Evolutionary conservation across 1,284 basidiomycete genomes (phyloP).

Genomic region (Takashimella koratensis): DNA sequence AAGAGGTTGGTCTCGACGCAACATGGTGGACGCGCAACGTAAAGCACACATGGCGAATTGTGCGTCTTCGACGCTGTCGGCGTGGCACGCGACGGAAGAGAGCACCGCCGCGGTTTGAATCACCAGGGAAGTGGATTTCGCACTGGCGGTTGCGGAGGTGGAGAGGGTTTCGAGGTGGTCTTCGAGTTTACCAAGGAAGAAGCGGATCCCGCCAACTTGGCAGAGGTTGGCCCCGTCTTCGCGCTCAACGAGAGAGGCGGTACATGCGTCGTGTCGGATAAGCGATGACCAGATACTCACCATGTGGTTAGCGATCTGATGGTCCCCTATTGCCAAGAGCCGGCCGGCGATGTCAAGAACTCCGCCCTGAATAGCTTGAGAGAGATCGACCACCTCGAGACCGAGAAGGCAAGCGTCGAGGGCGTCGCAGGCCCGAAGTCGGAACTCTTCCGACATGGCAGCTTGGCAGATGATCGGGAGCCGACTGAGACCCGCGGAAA

Average conservation of each 20-base stretch:
- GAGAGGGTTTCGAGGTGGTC: constrained; percentile 6
- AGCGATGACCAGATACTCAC: constrained; percentile 36
- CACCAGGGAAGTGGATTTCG: constrained; percentile 4
- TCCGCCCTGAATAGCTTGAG: constrained; percentile 31
- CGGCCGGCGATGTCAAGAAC: constrained; percentile 27
- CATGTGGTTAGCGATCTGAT: constrained; percentile 12
- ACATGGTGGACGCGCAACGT: constrained; percentile 19
- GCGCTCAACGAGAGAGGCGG: constrained; percentile 13
- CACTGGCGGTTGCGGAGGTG: not conserved
- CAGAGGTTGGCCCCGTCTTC: constrained; percentile 12
- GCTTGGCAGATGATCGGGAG: constrained; percentile 38
- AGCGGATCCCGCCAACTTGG: constrained; percentile 15
- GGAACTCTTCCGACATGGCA: constrained; percentile 14
- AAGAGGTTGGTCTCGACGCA: constrained; percentile 13
- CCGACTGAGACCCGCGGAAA: constrained; percentile 17
- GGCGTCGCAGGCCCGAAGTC: constrained; percentile 21
- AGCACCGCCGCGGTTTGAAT: constrained; percentile 29
- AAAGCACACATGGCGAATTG: constrained; percentile 21
- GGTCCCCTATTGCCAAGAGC: constrained; percentile 20
- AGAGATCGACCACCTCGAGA: constrained; percentile 19
- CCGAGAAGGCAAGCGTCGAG: constrained; percentile 25
- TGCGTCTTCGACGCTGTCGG: constrained; percentile 14
- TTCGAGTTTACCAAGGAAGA: constrained; percentile 31
- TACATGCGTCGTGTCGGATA: constrained; percentile 22
- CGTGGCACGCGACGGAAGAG: constrained; percentile 26